Conservation (phyloP, 257 asterid genomes). For the Nicotiana noctiflora region DNA sequence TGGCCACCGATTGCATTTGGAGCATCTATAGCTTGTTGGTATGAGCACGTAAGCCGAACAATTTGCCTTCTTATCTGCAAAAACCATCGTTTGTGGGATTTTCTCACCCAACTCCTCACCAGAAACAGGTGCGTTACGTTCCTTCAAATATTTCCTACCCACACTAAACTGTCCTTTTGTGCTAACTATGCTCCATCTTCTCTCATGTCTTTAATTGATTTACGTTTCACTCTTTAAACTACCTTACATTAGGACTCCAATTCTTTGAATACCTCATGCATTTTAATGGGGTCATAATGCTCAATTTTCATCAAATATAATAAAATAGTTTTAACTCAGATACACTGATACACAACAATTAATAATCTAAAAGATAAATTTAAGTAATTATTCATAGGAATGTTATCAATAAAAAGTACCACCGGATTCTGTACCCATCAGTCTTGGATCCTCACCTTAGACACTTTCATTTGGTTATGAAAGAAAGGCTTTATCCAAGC, state of each 20-base stretch:
- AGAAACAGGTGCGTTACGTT: constrained; percentile 54
- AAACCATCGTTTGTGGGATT: constrained; percentile 85
- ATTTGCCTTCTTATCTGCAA: constrained; percentile 75
- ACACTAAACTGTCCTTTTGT: background rate
- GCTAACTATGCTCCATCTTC: background rate
- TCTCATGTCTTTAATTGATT: background rate
- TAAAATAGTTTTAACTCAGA: no score
- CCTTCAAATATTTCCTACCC: background rate
- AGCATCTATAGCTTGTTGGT: constrained; percentile 93
- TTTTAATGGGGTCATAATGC: no score
- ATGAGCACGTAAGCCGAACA: constrained; percentile 82
- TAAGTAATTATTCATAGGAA: no score
- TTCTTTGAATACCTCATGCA: no score
- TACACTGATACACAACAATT: no score
- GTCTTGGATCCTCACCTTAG: no score
- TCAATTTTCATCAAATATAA: no score
- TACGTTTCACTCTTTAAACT: background rate
- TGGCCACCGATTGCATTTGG: constrained; percentile 82
- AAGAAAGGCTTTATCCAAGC: no score
- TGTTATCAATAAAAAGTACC: no score
- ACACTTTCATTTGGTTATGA: no score
- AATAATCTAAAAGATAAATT: no score
- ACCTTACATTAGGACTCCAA: background rate
- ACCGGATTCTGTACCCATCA: no score
- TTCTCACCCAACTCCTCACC: constrained; percentile 68